Evolutionary conservation across 768 basidiomycete genomes (phyloP).

Genomic region (Boletellus ananiceps): DNA sequence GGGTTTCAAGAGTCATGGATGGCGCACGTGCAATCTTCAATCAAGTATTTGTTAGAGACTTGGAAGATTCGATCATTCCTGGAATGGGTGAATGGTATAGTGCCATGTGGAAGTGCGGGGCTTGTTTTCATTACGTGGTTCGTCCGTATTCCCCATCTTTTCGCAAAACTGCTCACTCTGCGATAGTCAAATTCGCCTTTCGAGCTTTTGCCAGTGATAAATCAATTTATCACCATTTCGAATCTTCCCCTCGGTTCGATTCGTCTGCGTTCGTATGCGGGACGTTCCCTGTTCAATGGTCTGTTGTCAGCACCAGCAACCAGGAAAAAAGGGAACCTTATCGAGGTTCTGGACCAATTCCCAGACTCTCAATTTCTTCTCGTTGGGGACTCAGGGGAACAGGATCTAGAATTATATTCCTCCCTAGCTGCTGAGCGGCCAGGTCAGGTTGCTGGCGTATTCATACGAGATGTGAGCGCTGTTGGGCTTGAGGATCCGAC

Average conservation of each 20-base stretch:
- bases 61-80: slow-evolving; percentile 72
- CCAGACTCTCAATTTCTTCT: slow-evolving; percentile 73
- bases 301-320: slow-evolving; percentile 77
- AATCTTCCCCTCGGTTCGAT: slow-evolving; percentile 72
- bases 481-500: slow-evolving; percentile 58
- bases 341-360: slow-evolving; percentile 76
- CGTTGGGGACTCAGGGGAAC: slow-evolving; percentile 91
- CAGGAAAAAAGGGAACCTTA: slow-evolving; percentile 75
- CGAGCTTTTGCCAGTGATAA: slow-evolving; percentile 74
- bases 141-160: slow-evolving; percentile 28
- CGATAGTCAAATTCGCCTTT: slow-evolving; percentile 82
- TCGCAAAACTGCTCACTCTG: slow-evolving; percentile 2
- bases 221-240: slow-evolving; percentile 67
- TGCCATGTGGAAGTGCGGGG: slow-evolving; percentile 63
- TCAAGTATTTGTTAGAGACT: slow-evolving; percentile 87
- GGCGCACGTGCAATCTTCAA: slow-evolving; percentile 82
- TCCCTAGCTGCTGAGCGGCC: slow-evolving; percentile 67
- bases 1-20: slow-evolving; percentile 58
- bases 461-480: slow-evolving; percentile 70
- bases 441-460: slow-evolving; percentile 68
- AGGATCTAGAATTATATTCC: slow-evolving; percentile 89
- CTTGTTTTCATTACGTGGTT: slow-evolving; percentile 86
- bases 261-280: slow-evolving; percentile 80
- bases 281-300: slow-evolving; percentile 77
- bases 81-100: slow-evolving; percentile 82